Evolutionary conservation across 441 rosid species (phyloP), one percentile per base, ranked within the genome.

Genomic region (Populus tomentosa): DNA sequence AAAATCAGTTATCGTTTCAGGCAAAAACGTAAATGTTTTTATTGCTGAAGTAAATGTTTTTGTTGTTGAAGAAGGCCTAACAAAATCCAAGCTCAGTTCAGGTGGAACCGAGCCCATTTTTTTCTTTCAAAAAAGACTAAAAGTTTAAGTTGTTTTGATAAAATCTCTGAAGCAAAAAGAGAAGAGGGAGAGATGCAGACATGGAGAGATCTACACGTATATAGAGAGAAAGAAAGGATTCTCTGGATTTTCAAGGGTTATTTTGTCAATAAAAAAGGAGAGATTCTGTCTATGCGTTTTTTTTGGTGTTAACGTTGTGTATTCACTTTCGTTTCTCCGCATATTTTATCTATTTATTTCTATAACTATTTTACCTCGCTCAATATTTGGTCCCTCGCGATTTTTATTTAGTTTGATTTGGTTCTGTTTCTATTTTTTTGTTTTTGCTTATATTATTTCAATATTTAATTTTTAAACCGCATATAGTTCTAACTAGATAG

Each of bases 21-120:
- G 90, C 11, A 84, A 84, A 76, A 88, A 88, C 70, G 38, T 5
- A 0, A 35, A 35, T 35, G 38, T 7, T 35, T 35, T 35, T 35
- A 7, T 35, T 35, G 38, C 8, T 35, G 78, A 76, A 61, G 20
- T 50, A 50, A 50, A 5, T 14, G 56, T 5, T 50, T 50, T 50
- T 50, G 56, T 14, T 14, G 56, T 50, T 14, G 56, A 50, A 30
- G 32, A 30, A 30, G 86, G 89, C 79, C 88, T 80, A 70, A 18
- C 61, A 18, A 82, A 84, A 86, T 92, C 93, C 80, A 90, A 85
- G 92, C 93, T 91, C 77, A 95, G 90, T 81, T 90, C 92, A 46
- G 86, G 81, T 30, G 86, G 85, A 85, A 85, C 46, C 77, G 88
- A 87, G 83, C 92, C 97, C 81, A 89, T 87, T 76, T 86, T 13